Evolutionary conservation across 192 early-diverging fungal species (phyloP).

Genomic region (Coemansia sp.): DNA sequence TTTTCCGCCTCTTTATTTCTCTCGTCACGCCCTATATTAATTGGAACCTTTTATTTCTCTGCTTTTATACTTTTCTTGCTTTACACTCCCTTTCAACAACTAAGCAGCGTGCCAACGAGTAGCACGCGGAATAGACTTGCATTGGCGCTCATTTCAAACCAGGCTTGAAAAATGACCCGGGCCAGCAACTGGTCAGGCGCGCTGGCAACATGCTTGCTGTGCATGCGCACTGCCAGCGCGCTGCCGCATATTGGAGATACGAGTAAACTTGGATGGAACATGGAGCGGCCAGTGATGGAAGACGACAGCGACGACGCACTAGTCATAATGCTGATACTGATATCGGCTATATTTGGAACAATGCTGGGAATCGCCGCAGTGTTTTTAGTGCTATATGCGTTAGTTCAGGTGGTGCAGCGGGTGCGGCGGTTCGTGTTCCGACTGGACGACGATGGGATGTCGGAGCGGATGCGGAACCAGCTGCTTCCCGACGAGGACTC

Average conservation of each 20-base stretch:
- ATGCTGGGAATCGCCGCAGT: slow-evolving; percentile 39
- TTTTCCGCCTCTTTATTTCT: slow-evolving; percentile 1
- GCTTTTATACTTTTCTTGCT: neutral
- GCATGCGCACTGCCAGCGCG: neutral
- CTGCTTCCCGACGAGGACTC: slow-evolving; percentile 55
- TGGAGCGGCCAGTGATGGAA: slow-evolving; percentile 2
- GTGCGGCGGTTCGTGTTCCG: slow-evolving; percentile 32
- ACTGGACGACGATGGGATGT: slow-evolving; percentile 46
- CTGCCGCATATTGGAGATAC: neutral
- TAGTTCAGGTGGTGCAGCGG: slow-evolving; percentile 20
- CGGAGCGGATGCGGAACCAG: slow-evolving; percentile 46
- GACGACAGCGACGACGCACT: slow-evolving; percentile 36
- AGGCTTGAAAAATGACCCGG: neutral
- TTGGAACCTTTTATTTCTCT: neutral
- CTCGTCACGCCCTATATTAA: neutral
- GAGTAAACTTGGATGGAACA: slow-evolving; percentile 2
- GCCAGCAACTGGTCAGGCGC: slow-evolving; percentile 5
- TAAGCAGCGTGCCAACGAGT: neutral
- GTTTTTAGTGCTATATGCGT: slow-evolving; percentile 25
- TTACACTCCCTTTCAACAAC: neutral
- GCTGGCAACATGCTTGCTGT: neutral
- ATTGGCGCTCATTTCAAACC: neutral
- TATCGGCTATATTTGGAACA: slow-evolving; percentile 35
- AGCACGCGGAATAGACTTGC: neutral
- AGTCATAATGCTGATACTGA: slow-evolving; percentile 36